A percentile compares a stretch with the other conserved stretches of the same genome.
Evolutionary conservation across 441 rosid genomes (phyloP).

Genomic region (Gossypium gossypioides): DNA sequence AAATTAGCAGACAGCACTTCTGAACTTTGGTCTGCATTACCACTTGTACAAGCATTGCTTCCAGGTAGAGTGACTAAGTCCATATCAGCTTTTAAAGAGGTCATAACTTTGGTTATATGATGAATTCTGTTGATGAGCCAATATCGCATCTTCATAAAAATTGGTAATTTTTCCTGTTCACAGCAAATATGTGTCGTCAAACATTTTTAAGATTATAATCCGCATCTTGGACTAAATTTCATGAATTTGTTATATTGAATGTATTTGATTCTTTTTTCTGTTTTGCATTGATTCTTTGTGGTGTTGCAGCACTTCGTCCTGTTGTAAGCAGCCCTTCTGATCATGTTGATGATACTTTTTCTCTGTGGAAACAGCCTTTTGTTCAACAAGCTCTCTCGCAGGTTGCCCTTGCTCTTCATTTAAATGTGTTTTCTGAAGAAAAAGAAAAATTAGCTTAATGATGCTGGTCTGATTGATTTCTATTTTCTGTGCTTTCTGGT

Average conservation of each 20-base stretch:
- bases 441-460: neutral
- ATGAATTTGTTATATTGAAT: conserved; percentile 12
- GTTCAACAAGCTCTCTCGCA: conserved; percentile 68
- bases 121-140: conserved; percentile 13
- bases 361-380: conserved; percentile 64
- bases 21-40: conserved; percentile 70
- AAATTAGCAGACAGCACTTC: conserved; percentile 51
- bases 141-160: conserved; percentile 1
- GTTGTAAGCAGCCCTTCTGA: conserved; percentile 36
- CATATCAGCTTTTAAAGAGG: conserved; percentile 7
- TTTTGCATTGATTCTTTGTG: conserved; percentile 8
- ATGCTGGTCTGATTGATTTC: neutral
- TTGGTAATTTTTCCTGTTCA: neutral
- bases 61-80: conserved; percentile 44
- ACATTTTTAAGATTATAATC: neutral
- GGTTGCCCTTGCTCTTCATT: conserved; percentile 27
- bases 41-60: conserved; percentile 70
- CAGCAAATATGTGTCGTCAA: neutral
- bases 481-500: conserved; percentile 13
- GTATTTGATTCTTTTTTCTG: conserved; percentile 9
- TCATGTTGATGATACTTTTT: conserved; percentile 49
- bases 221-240: neutral
- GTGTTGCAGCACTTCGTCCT: conserved; percentile 59
- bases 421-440: neutral
- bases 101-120: conserved; percentile 8